Conservation (phyloP, 129 eudicot genomes). For the Ambrosia trifida region DNA sequence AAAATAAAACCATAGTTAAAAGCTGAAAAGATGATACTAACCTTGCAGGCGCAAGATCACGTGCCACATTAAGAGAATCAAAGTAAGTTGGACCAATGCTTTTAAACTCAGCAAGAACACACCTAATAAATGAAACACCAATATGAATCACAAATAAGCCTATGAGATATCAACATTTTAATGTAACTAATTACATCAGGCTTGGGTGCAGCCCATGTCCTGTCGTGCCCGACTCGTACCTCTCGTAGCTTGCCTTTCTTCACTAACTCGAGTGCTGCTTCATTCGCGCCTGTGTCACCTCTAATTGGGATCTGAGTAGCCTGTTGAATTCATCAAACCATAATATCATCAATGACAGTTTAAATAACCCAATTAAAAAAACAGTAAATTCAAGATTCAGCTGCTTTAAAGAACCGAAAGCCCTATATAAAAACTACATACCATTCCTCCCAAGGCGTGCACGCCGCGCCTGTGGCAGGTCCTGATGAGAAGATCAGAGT, state of each 20-base stretch:
- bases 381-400: too few relatives aligned
- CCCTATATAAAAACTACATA: slow-evolving; percentile 20
- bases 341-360: background rate
- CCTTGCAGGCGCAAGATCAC: slow-evolving; percentile 74
- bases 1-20: background rate
- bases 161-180: background rate
- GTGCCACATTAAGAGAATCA: slow-evolving; percentile 59
- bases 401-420: background rate
- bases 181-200: slow-evolving; percentile 10
- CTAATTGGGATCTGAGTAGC: slow-evolving; percentile 92
- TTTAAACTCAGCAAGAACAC: slow-evolving; percentile 77
- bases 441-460: slow-evolving; percentile 99
- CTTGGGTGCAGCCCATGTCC: slow-evolving; percentile 99
- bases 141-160: background rate
- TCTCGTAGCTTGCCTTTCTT: slow-evolving; percentile 80
- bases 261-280: slow-evolving; percentile 78
- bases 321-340: slow-evolving; percentile 36
- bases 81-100: slow-evolving; percentile 59
- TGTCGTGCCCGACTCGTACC: slow-evolving; percentile 87
- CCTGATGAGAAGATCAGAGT: slow-evolving; percentile 86
- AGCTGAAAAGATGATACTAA: slow-evolving; percentile 27
- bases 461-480: slow-evolving; percentile 93
- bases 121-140: slow-evolving; percentile 41
- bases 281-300: slow-evolving; percentile 72
- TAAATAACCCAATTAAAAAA: background rate